phyloP scores from a whole-genome alignment of 2,329 filamentous ascomycete genomes.

The Penicillium sclerotigenum region DNA sequence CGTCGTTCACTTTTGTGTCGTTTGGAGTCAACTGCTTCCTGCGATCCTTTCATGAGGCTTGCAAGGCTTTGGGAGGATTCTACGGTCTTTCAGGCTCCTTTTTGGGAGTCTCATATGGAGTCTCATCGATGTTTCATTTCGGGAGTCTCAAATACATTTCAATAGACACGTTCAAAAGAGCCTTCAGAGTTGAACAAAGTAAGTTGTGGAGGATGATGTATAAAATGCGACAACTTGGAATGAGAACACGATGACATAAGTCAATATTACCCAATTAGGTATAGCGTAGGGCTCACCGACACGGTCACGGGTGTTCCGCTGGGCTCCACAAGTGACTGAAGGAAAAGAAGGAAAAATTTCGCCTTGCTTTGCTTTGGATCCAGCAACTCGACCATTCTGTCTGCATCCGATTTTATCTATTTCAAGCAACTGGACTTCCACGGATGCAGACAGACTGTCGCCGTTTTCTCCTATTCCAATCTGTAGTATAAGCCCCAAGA shows the following conservation, averaged over 20 bases:
- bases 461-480: conserved; percentile 4
- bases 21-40: neutral
- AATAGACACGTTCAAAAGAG: neutral
- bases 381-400: conserved; percentile 13
- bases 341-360: conserved; percentile 21
- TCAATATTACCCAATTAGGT: conserved; percentile 9
- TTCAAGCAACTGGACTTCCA: conserved; percentile 12
- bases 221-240: neutral
- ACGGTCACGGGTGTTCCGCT: conserved; percentile 26
- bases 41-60: neutral
- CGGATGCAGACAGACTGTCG: conserved; percentile 21
- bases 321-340: conserved; percentile 21
- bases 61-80: neutral
- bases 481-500: conserved; percentile 12
- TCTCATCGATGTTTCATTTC: neutral
- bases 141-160: neutral
- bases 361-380: conserved; percentile 3
- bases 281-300: conserved; percentile 17
- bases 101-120: neutral
- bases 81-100: neutral
- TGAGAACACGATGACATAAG: conserved; percentile 15
- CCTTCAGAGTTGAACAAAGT: neutral
- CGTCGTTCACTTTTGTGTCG: neutral
- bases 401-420: conserved; percentile 14
- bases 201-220: neutral